A percentile compares a stretch with the other conserved stretches of the same genome.
Conservation (phyloP, 1,284 basidiomycete species). For the Naganishia sp. region DNA sequence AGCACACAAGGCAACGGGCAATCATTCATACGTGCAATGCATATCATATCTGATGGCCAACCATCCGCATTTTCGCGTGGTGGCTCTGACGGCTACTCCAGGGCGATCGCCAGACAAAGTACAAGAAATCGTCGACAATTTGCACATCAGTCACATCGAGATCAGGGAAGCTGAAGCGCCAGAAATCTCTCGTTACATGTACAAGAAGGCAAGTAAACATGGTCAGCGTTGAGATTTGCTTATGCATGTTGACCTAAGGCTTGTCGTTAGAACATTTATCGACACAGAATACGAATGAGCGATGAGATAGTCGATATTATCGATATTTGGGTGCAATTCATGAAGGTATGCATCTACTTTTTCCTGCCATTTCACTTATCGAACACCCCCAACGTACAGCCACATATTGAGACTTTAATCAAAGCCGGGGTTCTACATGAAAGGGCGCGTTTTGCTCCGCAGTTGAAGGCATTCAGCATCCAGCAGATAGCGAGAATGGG, state of each 20-base stretch:
- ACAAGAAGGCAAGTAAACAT: conserved; percentile 69
- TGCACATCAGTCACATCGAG: conserved; percentile 97
- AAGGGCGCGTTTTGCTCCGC: conserved; percentile 46
- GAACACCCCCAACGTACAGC: conserved; percentile 38
- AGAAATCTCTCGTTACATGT: conserved; percentile 82
- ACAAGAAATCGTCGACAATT: conserved; percentile 84
- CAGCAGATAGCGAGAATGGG: conserved; percentile 42
- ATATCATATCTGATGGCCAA: conserved; percentile 87
- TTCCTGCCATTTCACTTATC: conserved; percentile 1
- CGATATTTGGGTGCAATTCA: conserved; percentile 60
- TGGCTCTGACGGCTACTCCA: conserved; percentile 94
- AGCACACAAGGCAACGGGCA: conserved; percentile 90
- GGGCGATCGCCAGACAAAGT: conserved; percentile 82
- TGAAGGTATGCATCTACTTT: conserved; percentile 62
- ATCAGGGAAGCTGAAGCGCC: conserved; percentile 89
- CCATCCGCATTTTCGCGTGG: conserved; percentile 88
- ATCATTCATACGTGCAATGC: conserved; percentile 88
- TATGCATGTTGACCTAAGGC: not conserved
- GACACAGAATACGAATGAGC: conserved; percentile 71
- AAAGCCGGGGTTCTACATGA: conserved; percentile 45
- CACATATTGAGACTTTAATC: conserved; percentile 46
- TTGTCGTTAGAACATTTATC: conserved; percentile 60
- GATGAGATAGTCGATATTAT: conserved; percentile 49
- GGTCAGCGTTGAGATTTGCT: not conserved
- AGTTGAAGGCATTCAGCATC: conserved; percentile 43